A percentile compares a stretch with the other conserved stretches of the same genome.
Evolutionary conservation across 139 green algal genomes (phyloP).

Genomic region (Chlorella sp.): DNA sequence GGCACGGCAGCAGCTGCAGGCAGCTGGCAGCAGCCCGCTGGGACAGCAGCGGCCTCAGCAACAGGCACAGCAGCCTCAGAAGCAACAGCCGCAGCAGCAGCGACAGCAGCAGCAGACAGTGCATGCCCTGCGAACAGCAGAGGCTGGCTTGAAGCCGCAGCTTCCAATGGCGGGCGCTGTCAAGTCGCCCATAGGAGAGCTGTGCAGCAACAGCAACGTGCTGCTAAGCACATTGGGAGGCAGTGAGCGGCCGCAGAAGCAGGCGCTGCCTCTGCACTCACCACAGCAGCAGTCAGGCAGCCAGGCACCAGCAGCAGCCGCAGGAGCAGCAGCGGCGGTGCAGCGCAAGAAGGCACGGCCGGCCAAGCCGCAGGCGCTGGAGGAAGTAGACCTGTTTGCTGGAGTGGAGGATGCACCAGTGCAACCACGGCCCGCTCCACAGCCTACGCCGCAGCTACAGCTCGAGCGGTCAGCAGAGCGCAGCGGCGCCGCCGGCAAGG

Average conservation of each 20-base stretch:
- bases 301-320: background rate
- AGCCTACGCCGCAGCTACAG: too few relatives aligned
- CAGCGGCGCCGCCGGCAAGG: too few relatives aligned
- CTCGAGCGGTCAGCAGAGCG: too few relatives aligned
- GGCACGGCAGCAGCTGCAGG: background rate
- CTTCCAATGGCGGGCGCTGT: too few relatives aligned
- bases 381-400: background rate
- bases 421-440: too few relatives aligned
- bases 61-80: background rate
- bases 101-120: background rate
- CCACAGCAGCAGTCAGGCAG: too few relatives aligned
- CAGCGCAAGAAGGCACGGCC: background rate
- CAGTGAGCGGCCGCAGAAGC: background rate
- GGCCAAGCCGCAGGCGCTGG: background rate
- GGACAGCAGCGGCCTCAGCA: background rate
- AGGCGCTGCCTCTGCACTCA: background rate
- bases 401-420: background rate
- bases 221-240: too few relatives aligned
- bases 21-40: background rate
- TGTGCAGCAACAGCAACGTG: too few relatives aligned
- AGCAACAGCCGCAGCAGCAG: constrained; percentile 7
- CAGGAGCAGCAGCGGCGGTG: background rate
- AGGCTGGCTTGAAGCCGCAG: too few relatives aligned
- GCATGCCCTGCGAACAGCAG: too few relatives aligned
- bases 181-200: too few relatives aligned